Percentiles rank a stretch among this genome's conserved stretches.
Conservation (phyloP, 495 filamentous ascomycete species). For the Acidomyces sp. region DNA sequence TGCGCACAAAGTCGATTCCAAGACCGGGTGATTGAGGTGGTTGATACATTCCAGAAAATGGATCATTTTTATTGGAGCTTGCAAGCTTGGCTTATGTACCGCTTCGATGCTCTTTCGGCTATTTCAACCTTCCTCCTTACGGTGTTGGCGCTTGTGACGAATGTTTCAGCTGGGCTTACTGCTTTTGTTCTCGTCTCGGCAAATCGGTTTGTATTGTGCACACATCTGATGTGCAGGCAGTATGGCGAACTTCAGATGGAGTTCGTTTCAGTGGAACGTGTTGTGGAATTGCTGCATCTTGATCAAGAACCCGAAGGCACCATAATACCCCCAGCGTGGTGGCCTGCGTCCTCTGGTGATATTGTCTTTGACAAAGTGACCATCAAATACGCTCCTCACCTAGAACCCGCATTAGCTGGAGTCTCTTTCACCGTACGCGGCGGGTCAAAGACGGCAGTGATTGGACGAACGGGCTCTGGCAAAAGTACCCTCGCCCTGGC, state of each 20-base stretch:
- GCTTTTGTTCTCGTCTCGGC: slow-evolving; percentile 62
- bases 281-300: slow-evolving; percentile 62
- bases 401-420: slow-evolving; percentile 52
- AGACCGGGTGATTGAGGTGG: slow-evolving; percentile 55
- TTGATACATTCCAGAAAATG: slow-evolving; percentile 79
- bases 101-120: slow-evolving; percentile 60
- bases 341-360: slow-evolving; percentile 55
- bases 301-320: slow-evolving; percentile 58
- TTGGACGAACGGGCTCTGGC: slow-evolving; percentile 51
- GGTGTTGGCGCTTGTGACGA: slow-evolving; percentile 52
- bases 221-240: slow-evolving; percentile 56
- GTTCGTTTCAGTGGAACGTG: slow-evolving; percentile 73
- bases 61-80: slow-evolving; percentile 87
- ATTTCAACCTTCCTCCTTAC: slow-evolving; percentile 59
- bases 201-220: slow-evolving; percentile 49
- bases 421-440: slow-evolving; percentile 57
- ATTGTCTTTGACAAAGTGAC: slow-evolving; percentile 66
- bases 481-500: slow-evolving; percentile 56
- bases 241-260: slow-evolving; percentile 82
- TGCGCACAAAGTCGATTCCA: slow-evolving; percentile 62
- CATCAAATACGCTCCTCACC: slow-evolving; percentile 60
- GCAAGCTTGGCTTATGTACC: slow-evolving; percentile 67
- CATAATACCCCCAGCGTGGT: slow-evolving; percentile 54
- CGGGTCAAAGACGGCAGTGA: slow-evolving; percentile 53
- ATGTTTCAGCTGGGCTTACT: slow-evolving; percentile 56